phyloP scores from a whole-genome alignment of 495 filamentous ascomycete species.

The Aspergillus sclerotioniger region DNA sequence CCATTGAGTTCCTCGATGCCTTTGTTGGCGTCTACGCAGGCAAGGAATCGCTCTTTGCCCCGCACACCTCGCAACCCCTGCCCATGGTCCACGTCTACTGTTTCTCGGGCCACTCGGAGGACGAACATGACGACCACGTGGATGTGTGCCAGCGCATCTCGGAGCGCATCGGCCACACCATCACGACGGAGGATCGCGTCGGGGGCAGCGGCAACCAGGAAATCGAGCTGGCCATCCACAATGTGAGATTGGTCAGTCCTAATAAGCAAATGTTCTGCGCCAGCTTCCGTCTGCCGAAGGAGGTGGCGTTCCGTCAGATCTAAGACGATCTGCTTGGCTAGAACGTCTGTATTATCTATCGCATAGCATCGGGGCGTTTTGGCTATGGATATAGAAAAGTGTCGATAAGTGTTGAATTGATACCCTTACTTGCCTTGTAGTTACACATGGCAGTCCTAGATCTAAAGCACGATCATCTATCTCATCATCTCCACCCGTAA shows the following conservation, averaged over 20 bases:
- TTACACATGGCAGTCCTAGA: background rate
- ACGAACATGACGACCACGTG: constrained; percentile 56
- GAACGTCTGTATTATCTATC: background rate
- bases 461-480: background rate
- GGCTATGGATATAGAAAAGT: constrained; percentile 4
- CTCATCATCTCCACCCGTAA: background rate
- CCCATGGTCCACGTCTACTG: constrained; percentile 91
- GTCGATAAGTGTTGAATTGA: constrained; percentile 7
- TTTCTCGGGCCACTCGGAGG: constrained; percentile 74
- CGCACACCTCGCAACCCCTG: constrained; percentile 55
- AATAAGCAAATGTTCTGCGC: constrained; percentile 97
- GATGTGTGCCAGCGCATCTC: constrained; percentile 71
- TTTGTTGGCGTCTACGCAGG: constrained; percentile 80
- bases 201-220: constrained; percentile 42
- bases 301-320: constrained; percentile 68
- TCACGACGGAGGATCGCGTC: constrained; percentile 57
- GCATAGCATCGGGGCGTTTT: constrained; percentile 17
- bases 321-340: background rate
- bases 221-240: constrained; percentile 61
- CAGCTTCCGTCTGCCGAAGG: constrained; percentile 76
- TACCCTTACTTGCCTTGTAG: constrained; percentile 11
- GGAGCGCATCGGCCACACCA: constrained; percentile 56
- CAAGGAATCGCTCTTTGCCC: constrained; percentile 62
- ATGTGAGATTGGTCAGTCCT: constrained; percentile 87
- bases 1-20: constrained; percentile 78